A percentile compares a stretch with the other conserved stretches of the same genome.
Conservation (phyloP, 176 grass and related monocot genomes). For the Pontederia crassipes region DNA sequence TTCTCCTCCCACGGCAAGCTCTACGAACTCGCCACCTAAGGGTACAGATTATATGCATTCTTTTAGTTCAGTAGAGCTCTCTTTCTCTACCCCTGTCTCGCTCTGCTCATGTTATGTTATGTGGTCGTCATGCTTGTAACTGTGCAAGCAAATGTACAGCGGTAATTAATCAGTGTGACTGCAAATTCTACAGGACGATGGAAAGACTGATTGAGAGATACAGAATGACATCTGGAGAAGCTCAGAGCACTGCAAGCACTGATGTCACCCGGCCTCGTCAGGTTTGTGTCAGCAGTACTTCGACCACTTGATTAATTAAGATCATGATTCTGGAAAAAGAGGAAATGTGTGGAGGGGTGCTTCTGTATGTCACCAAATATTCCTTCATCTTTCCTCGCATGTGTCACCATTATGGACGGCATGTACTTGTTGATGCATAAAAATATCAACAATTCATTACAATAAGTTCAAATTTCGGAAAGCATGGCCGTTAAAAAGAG, state of each 20-base stretch:
- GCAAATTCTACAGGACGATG: conserved; percentile 42
- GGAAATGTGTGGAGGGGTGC: too few relatives aligned
- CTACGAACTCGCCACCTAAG: conserved; percentile 79
- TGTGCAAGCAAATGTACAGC: neutral
- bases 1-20: conserved; percentile 97
- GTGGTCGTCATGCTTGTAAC: neutral
- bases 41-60: conserved; percentile 24
- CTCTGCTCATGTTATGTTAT: neutral
- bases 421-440: neutral
- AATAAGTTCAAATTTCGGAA: neutral
- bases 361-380: too few relatives aligned
- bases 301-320: neutral
- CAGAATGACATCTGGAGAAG: conserved; percentile 52
- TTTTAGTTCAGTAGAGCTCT: neutral
- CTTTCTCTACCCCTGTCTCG: neutral
- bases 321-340: too few relatives aligned
- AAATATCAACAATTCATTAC: neutral
- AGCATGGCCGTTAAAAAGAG: too few relatives aligned
- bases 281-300: neutral
- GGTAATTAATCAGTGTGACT: conserved; percentile 2
- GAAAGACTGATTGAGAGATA: conserved; percentile 79
- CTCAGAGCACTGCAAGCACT: conserved; percentile 11
- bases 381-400: neutral
- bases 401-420: neutral
- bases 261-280: conserved; percentile 22